Evolutionary conservation across 31 red algal species (phyloP), one percentile per base, ranked within the genome.

Genomic region (Bonnemaisonia californica): DNA sequence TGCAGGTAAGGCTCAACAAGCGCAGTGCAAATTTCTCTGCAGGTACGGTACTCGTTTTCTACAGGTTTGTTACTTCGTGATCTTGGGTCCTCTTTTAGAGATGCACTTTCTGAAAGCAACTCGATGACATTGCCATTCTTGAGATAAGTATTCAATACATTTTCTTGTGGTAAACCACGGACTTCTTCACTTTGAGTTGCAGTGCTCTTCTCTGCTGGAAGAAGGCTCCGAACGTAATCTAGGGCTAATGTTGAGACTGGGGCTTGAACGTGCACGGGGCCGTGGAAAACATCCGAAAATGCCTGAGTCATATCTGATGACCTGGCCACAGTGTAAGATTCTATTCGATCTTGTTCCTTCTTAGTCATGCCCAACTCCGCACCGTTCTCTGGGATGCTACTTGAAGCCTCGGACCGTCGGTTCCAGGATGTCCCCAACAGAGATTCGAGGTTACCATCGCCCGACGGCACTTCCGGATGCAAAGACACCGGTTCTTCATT

Each of bases 241-340:
- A 51, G 45, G 7, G 45, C 45, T 51, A 51, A 11, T 51, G 45
- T 11, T 3, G 72, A 67, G 13, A 87, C 71, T 30, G 72, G 62
- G 31, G 71, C 83, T 39, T 87, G 83, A n/a, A 87, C 34, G 54
- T 87, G 73, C 5, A 78, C 30, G 2, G 83, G 71, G 23, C 83
- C 83, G 23, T 87, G 58, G 33, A 87, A 87, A 58, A 33, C 26
- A 37, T 78, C 62, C 2, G 54, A 69, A 57, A 82, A 3, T 45
- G 66, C 51, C 22, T 24, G 38, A 1, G 19, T 22, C 28, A 82
- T 8, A 3, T 39, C 33, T 59, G 3, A 28, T 39, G 29, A 64
- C 9, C 21, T 27, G 9, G 29, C 61, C 11, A 9, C 26, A 26
- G 26, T 64, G 18, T 64, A 13, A 4, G 66, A 22, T 41, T 21